Evolutionary conservation across 306 rosid species (phyloP).

Genomic region (Abrus precatorius): DNA sequence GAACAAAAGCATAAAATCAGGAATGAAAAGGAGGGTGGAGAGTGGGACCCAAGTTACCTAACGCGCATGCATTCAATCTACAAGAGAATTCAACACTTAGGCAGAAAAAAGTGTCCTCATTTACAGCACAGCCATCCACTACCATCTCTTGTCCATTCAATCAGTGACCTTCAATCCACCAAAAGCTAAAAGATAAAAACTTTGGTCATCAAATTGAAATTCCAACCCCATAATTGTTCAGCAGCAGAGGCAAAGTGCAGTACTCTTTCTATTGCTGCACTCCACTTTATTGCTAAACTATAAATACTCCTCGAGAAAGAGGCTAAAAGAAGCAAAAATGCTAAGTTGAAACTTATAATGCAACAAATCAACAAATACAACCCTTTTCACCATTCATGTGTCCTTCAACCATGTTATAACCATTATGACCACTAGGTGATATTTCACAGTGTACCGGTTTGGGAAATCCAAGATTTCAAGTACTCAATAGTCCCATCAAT

Average conservation of each 20-base stretch:
- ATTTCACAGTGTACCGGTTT: conserved; percentile 55
- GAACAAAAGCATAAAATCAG: conserved; percentile 63
- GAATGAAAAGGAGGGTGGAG: conserved; percentile 57
- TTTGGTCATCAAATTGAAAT: conserved; percentile 61
- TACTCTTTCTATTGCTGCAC: conserved; percentile 44
- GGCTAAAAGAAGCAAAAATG: conserved; percentile 49
- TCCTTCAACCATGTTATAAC: conserved; percentile 34
- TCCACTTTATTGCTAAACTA: conserved; percentile 63
- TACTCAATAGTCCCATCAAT: conserved; percentile 81
- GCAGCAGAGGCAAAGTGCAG: conserved; percentile 52
- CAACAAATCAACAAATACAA: conserved; percentile 49
- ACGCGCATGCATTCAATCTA: conserved; percentile 86
- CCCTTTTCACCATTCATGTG: conserved; percentile 47
- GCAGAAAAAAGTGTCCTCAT: conserved; percentile 62
- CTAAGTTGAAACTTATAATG: conserved; percentile 54
- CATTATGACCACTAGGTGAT: conserved; percentile 42
- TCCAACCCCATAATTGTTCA: conserved; percentile 46
- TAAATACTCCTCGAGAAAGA: conserved; percentile 56
- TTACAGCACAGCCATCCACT: conserved; percentile 81
- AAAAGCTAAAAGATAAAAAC: conserved; percentile 59
- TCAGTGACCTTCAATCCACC: conserved; percentile 61
- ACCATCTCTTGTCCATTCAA: conserved; percentile 65
- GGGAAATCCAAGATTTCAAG: conserved; percentile 69
- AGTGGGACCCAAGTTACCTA: conserved; percentile 76
- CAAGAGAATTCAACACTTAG: conserved; percentile 60